These are phyloP conservation scores for Thymus quinquecostatus DNA, from an alignment of 257 asterid species.

Conservation along the genomic window DNA sequence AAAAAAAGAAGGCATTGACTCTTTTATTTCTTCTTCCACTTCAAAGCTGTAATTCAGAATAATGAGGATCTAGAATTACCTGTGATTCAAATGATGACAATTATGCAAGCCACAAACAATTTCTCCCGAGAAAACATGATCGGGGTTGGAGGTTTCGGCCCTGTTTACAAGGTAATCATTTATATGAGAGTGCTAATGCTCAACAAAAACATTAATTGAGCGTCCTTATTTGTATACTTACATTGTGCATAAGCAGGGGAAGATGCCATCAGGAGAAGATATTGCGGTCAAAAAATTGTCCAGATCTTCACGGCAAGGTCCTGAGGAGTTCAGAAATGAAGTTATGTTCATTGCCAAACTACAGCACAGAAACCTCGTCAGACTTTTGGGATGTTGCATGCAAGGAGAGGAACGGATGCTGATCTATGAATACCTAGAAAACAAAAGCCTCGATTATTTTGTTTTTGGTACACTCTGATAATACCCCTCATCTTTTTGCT, in stretches of 20 bases:
- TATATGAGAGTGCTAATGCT: background rate
- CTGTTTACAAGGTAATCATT: constrained; percentile 31
- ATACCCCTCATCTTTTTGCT: background rate
- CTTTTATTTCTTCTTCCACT: background rate
- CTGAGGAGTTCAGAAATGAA: background rate
- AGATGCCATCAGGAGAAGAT: background rate
- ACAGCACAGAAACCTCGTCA: background rate
- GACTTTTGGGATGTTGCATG: background rate
- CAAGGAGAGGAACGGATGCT: background rate
- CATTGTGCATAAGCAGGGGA: background rate
- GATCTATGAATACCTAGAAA: background rate
- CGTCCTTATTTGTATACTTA: background rate
- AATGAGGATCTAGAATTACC: constrained; percentile 40
- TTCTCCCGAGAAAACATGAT: constrained; percentile 39
- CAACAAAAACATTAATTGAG: background rate
- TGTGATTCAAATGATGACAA: constrained; percentile 29
- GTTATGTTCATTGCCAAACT: background rate
- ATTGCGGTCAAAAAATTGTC: background rate
- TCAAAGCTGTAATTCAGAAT: constrained; percentile 20
- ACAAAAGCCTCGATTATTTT: background rate
- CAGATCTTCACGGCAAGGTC: background rate
- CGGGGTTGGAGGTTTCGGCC: constrained; percentile 44
- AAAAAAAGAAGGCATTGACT: no score
- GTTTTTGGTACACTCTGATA: background rate
- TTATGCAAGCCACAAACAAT: constrained; percentile 40